phyloP scores from a whole-genome alignment of 1,139 yeast species.

The Protomyces pachydermus region DNA sequence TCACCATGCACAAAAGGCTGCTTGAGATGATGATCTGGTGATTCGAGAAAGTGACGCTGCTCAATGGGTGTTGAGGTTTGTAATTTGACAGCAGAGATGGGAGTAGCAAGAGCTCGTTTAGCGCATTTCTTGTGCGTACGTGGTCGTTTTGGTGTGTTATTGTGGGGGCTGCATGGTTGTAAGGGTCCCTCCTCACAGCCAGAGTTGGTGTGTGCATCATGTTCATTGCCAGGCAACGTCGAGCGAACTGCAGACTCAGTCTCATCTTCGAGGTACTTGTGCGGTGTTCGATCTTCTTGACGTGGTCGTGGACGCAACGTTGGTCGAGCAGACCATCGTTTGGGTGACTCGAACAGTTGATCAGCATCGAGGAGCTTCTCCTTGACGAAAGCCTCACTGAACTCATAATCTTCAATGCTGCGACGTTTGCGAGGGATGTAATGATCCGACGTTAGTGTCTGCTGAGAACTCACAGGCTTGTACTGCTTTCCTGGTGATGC shows the following conservation, averaged over 20 bases:
- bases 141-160: background rate
- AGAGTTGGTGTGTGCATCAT: background rate
- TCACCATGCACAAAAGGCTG: background rate
- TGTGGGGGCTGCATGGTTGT: background rate
- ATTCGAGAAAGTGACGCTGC: background rate
- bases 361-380: background rate
- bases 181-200: background rate
- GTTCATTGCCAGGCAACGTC: background rate
- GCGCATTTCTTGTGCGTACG: background rate
- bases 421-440: slow-evolving; percentile 5
- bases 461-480: no score
- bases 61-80: background rate
- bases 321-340: background rate
- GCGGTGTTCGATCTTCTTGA: background rate
- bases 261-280: background rate
- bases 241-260: background rate
- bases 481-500: no score
- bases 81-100: background rate
- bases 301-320: background rate
- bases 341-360: background rate
- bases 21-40: background rate
- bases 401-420: slow-evolving; percentile 10
- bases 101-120: no score
- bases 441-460: background rate
- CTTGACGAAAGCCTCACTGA: slow-evolving; percentile 2